Percentiles rank a stretch among this genome's conserved stretches.
phyloP scores from a whole-genome alignment of 129 eudicot genomes.

The Kitagawia praeruptora region DNA sequence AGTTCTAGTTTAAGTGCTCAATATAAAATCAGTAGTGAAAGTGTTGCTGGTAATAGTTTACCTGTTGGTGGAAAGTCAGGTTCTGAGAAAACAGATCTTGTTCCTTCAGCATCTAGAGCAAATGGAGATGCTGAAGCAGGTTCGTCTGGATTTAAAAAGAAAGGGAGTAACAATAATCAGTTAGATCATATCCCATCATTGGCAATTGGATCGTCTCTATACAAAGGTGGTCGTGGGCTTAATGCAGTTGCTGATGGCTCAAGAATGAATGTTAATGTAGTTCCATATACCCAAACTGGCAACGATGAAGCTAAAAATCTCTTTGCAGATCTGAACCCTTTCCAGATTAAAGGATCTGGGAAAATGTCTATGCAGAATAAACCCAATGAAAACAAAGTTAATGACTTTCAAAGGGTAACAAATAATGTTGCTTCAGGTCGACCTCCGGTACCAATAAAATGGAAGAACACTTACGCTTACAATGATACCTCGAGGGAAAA shows the following conservation, averaged over 20 bases:
- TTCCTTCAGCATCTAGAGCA: slow-evolving; percentile 30
- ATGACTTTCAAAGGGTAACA: slow-evolving; percentile 44
- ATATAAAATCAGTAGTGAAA: slow-evolving; percentile 22
- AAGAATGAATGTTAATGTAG: slow-evolving; percentile 78
- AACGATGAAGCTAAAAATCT: slow-evolving; percentile 70
- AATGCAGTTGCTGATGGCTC: slow-evolving; percentile 66
- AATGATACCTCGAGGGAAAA: slow-evolving; percentile 57
- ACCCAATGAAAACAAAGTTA: slow-evolving; percentile 39
- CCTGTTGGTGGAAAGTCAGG: slow-evolving; percentile 17
- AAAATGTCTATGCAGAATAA: slow-evolving; percentile 37
- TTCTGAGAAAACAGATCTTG: slow-evolving; percentile 32
- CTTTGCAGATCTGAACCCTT: slow-evolving; percentile 93
- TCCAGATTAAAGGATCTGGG: slow-evolving; percentile 72
- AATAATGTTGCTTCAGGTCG: slow-evolving; percentile 40
- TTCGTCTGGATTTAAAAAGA: slow-evolving; percentile 35
- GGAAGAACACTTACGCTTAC: slow-evolving; percentile 65
- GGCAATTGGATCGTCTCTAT: slow-evolving; percentile 75
- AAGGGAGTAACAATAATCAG: slow-evolving; percentile 38
- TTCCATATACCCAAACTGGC: slow-evolving; percentile 58
- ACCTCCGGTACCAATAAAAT: slow-evolving; percentile 66
- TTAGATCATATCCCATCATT: slow-evolving; percentile 53
- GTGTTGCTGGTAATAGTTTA: slow-evolving; percentile 18
- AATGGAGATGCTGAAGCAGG: slow-evolving; percentile 38
- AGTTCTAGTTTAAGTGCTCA: slow-evolving; percentile 15
- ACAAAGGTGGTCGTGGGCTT: slow-evolving; percentile 84